Evolutionary conservation across 352 stramenopile genomes (phyloP), one percentile per base, ranked within the genome.

Genomic region (Phytophthora aleatoria): DNA sequence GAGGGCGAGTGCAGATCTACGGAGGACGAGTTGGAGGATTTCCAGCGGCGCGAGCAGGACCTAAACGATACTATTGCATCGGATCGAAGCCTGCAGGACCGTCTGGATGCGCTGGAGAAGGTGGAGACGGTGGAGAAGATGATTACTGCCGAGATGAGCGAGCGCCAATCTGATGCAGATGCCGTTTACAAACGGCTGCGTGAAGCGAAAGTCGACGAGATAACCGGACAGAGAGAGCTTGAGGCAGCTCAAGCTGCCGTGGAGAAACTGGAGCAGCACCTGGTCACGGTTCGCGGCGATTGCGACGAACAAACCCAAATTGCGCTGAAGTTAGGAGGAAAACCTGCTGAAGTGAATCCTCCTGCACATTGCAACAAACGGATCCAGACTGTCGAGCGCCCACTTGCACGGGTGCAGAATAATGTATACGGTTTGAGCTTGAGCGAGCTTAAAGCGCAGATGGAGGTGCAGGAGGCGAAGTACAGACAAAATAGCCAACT

Each of bases 401-500:
- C n/a, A n/a, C 35, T 15, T n/a, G 35, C 10, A n/a, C 35, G 12
- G 2, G 35, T 41, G 35, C 2, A n/a, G 35, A n/a, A 41, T 3
- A 41, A 41, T n/a, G 10, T 41, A n/a, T 3, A 41, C 2, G 35
- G 35, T 41, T n/a, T n/a, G 35, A 41, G 35, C 5, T 9, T 41
- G 35, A 41, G 85, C 10, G 85, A 95, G 33, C 61, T 95, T 15
- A 69, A 71, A 11, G 56, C 89, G 50, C 85, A 95, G 53, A 77
- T 89, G 64, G 81, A 92, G 52, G 78, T 82, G 27, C 94, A 92
- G 54, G 67, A 64, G 12, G 54, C 85, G 33, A 92, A 95, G 73
- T 92, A 79, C 47, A 56, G 70, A 70, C 31, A 93, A 95, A 61
- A 83, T 84, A 50, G 41, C 28, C 8, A 90, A 80, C 39, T 85